Percentiles rank a stretch among this genome's conserved stretches.
These are phyloP conservation scores for Candida suzukii DNA, from an alignment of 805 yeast species.

Conservation along the genomic window DNA sequence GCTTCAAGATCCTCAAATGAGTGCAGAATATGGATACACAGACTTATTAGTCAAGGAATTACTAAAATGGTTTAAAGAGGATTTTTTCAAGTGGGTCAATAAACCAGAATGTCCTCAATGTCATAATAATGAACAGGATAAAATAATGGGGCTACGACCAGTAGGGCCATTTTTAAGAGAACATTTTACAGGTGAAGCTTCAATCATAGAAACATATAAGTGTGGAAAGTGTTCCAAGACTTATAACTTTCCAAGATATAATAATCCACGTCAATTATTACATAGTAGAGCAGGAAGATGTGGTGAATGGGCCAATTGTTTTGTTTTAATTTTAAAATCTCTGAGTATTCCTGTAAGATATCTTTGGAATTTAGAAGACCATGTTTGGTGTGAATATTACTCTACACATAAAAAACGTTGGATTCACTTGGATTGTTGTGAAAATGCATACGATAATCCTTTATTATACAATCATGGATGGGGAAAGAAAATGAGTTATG, in stretches of 20 bases:
- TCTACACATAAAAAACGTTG: conserved; percentile 56
- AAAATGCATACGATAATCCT: conserved; percentile 79
- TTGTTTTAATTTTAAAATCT: conserved; percentile 61
- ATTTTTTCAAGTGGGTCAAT: conserved; percentile 81
- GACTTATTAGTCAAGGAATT: conserved; percentile 55
- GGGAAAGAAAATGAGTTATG: conserved; percentile 92
- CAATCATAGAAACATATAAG: conserved; percentile 53
- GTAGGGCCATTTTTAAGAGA: conserved; percentile 40
- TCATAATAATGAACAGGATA: conserved; percentile 30
- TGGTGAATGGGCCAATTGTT: conserved; percentile 93
- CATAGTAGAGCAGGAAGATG: conserved; percentile 71
- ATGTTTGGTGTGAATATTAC: conserved; percentile 92
- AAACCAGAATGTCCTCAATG: conserved; percentile 56
- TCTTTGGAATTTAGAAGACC: conserved; percentile 88
- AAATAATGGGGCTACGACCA: conserved; percentile 31
- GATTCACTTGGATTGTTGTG: conserved; percentile 90
- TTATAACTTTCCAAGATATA: conserved; percentile 71
- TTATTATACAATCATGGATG: conserved; percentile 71
- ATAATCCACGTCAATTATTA: conserved; percentile 56
- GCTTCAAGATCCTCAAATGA: conserved; percentile 8
- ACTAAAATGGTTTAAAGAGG: conserved; percentile 65
- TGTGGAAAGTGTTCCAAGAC: conserved; percentile 44
- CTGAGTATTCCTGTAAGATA: conserved; percentile 62
- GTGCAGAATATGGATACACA: conserved; percentile 32
- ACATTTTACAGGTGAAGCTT: conserved; percentile 39